Evolutionary conservation across 2,329 filamentous ascomycete species (phyloP).

Genomic region (Colletotrichum acutatum): DNA sequence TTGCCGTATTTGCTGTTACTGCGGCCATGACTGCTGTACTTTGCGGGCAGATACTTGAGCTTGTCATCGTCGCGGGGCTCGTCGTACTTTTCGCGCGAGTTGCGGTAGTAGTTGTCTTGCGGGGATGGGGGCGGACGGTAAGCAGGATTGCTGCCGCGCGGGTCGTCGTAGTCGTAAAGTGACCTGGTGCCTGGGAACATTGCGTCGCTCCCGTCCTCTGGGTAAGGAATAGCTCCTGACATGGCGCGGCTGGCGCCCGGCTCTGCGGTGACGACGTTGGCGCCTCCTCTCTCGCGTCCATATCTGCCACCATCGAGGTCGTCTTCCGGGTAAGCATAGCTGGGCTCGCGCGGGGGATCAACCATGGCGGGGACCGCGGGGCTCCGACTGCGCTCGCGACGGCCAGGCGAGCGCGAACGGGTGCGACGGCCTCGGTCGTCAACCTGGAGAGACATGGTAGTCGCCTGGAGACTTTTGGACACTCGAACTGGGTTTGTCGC

Average conservation of each 20-base stretch:
- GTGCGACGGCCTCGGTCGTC: constrained; percentile 56
- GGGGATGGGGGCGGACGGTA: constrained; percentile 50
- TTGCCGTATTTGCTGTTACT: constrained; percentile 36
- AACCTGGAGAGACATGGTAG: constrained; percentile 62
- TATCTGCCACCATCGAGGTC: constrained; percentile 51
- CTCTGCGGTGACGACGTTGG: constrained; percentile 29
- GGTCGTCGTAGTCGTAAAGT: constrained; percentile 54
- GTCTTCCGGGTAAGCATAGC: constrained; percentile 54
- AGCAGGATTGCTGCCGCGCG: constrained; percentile 36
- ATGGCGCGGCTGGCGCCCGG: constrained; percentile 19
- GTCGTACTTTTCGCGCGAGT: constrained; percentile 48
- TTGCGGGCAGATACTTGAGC: constrained; percentile 59
- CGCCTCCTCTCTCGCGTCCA: constrained; percentile 36
- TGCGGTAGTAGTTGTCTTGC: constrained; percentile 48
- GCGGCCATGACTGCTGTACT: constrained; percentile 53
- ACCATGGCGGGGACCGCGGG: constrained; percentile 44
- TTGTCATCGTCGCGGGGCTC: constrained; percentile 46
- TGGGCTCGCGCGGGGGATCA: constrained; percentile 55
- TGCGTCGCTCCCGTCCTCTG: constrained; percentile 49
- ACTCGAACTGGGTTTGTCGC: constrained; percentile 27
- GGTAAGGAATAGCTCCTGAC: constrained; percentile 48
- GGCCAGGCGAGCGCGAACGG: constrained; percentile 60
- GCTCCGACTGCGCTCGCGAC: constrained; percentile 49
- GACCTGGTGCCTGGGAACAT: constrained; percentile 51
- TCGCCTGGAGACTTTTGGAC: constrained; percentile 11